Evolutionary conservation across 2,329 filamentous ascomycete species (phyloP).

Genomic region (Fusarium setosum): DNA sequence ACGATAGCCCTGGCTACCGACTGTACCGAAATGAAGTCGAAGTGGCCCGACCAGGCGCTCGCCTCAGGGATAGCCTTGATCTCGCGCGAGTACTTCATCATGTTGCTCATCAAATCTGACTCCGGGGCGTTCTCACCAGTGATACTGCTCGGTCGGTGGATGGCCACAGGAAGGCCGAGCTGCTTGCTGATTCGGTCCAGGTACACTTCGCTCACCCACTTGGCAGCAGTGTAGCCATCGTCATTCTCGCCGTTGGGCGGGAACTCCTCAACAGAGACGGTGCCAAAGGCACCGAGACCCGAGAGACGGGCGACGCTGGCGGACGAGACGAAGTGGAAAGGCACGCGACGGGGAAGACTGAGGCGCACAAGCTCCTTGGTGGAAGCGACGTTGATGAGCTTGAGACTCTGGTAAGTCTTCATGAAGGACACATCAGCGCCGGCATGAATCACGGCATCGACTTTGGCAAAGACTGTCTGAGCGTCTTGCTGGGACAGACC

Average conservation of each 20-base stretch:
- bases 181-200: slow-evolving; percentile 33
- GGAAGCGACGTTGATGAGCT: slow-evolving; percentile 43
- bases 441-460: slow-evolving; percentile 63
- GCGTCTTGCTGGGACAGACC: slow-evolving; percentile 30
- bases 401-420: slow-evolving; percentile 46
- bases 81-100: neutral
- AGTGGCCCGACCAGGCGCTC: neutral
- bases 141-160: neutral
- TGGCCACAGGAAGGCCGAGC: neutral
- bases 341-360: slow-evolving; percentile 37
- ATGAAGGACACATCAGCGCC: slow-evolving; percentile 51
- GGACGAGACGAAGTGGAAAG: slow-evolving; percentile 53
- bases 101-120: neutral
- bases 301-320: slow-evolving; percentile 30
- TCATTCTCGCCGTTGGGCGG: neutral
- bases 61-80: slow-evolving; percentile 1
- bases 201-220: slow-evolving; percentile 48
- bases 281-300: neutral
- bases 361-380: slow-evolving; percentile 43
- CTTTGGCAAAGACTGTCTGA: slow-evolving; percentile 40
- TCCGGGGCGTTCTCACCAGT: neutral
- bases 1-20: neutral
- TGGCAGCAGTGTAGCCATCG: slow-evolving; percentile 48
- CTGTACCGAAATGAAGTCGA: neutral
- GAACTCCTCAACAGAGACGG: neutral